phyloP scores from a whole-genome alignment of 2,329 filamentous ascomycete species.

The Plenodomus lindquistii region DNA sequence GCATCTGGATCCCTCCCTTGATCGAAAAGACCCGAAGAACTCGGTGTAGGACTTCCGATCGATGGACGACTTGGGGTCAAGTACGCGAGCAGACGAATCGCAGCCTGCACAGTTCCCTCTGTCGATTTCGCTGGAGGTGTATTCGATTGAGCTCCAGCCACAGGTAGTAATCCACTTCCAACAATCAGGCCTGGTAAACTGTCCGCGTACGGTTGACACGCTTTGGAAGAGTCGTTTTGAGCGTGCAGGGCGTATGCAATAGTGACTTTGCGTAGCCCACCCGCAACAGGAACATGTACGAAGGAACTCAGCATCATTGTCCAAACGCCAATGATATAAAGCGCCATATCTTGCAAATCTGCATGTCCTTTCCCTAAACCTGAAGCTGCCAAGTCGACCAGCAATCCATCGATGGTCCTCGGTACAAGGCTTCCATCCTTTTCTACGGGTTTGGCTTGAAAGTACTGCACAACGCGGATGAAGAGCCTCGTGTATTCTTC shows the following conservation, averaged over 20 bases:
- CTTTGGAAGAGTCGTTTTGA: neutral
- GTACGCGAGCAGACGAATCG: slow-evolving; percentile 9
- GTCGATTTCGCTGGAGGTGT: neutral
- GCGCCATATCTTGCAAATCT: slow-evolving; percentile 22
- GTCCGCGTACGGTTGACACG: slow-evolving; percentile 4
- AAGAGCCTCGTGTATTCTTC: slow-evolving; percentile 17
- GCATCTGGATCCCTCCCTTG: neutral
- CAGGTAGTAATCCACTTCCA: slow-evolving; percentile 13
- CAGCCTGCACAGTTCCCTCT: slow-evolving; percentile 10
- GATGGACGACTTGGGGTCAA: neutral
- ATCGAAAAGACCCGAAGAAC: neutral
- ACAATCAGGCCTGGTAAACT: slow-evolving; percentile 8
- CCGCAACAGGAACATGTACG: slow-evolving; percentile 1
- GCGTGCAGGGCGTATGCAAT: slow-evolving; percentile 7
- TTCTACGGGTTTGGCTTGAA: neutral
- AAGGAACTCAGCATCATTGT: slow-evolving; percentile 23
- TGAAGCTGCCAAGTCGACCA: slow-evolving; percentile 1
- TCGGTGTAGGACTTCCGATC: neutral
- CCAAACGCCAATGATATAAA: slow-evolving; percentile 25
- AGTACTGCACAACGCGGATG: slow-evolving; percentile 16
- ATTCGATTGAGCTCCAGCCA: neutral
- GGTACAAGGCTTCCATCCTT: neutral
- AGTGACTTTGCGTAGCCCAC: slow-evolving; percentile 10
- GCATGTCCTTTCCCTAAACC: slow-evolving; percentile 4
- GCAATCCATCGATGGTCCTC: neutral